Percentiles rank a stretch among this genome's conserved stretches.
These are phyloP conservation scores for Wickerhamiella dianesei DNA, from an alignment of 805 yeast genomes.

Conservation along the genomic window DNA sequence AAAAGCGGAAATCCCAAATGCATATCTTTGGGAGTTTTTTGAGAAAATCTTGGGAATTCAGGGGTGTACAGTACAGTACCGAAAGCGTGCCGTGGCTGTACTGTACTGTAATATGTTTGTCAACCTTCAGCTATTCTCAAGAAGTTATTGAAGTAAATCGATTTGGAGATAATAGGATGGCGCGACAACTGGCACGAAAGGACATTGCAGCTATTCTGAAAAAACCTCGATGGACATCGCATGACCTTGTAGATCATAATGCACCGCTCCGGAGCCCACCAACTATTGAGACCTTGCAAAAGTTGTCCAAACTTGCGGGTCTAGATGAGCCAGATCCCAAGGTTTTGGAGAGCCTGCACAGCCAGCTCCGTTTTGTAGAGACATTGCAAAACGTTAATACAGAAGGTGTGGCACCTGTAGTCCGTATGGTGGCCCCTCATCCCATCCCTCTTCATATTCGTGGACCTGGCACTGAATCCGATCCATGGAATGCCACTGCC, in stretches of 20 bases:
- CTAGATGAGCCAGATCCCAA: slow-evolving; percentile 18
- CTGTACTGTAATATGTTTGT: too few species aligned
- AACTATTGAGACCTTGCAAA: slow-evolving; percentile 10
- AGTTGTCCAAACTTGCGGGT: slow-evolving; percentile 13
- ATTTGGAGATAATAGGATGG: too few species aligned
- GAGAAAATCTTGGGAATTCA: too few species aligned
- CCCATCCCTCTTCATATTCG: slow-evolving; percentile 15
- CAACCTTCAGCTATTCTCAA: too few species aligned
- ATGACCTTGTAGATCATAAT: slow-evolving; percentile 18
- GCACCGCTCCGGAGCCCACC: slow-evolving; percentile 14
- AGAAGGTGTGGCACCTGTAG: slow-evolving; percentile 24
- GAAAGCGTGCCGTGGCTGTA: too few species aligned
- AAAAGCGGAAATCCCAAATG: too few species aligned
- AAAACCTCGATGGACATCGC: slow-evolving; percentile 22
- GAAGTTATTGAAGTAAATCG: too few species aligned
- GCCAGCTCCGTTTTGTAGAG: slow-evolving; percentile 29
- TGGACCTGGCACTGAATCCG: slow-evolving; percentile 10
- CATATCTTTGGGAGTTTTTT: too few species aligned
- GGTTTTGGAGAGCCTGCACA: slow-evolving; percentile 21
- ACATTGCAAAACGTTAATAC: slow-evolving; percentile 27
- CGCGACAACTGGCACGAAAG: neutral
- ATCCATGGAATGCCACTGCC: slow-evolving; percentile 22
- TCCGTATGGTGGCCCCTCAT: slow-evolving; percentile 17
- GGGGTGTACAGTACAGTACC: too few species aligned
- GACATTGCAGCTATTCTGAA: slow-evolving; percentile 14